Evolutionary conservation across 352 stramenopile genomes (phyloP), one percentile per base, ranked within the genome.

Genomic region (Globisporangium alternatum): DNA sequence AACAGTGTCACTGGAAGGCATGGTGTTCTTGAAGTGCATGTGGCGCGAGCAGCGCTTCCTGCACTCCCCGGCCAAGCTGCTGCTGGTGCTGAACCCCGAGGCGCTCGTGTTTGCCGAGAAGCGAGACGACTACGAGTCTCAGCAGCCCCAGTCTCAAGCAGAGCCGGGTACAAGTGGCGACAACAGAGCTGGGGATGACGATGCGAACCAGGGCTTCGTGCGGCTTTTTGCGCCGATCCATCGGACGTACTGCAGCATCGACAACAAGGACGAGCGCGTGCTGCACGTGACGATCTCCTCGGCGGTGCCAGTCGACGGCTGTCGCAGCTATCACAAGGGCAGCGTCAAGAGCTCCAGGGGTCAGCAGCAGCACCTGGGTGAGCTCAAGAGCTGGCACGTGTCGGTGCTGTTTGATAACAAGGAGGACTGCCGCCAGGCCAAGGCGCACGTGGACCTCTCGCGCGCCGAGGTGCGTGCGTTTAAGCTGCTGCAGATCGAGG

Each of bases 21-120:
- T 93, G 81, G 84, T 91, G 2, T 80, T 75, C 22, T 70, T 93
- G 3, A 76, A 72, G 37, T 93, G 84, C 60, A 79, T 87, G 22
- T 93, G 83, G 72, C 77, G 84, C n/a, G 84, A 93, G 55, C 84
- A 93, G 57, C 82, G 84, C 5, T 93, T 93, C 57, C 35, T 91
- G 51, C 69, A 84, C 21, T 78, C 78, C 12, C 80, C 84, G 0
- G 80, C 81, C 3, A 78, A 67, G 53, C 55, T 93, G 8, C 59
- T 87, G 25, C 81, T 93, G 81, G 72, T 89, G 56, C 66, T 93
- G 28, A 93, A 93, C 71, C 78, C 81, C 1, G 84, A 93, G 60
- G 82, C 77, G n/a, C 76, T 89, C 33, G 80, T 79, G 31, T 72
- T 93, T 30, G 77, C 88, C 13, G 83, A 93, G 68, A 78, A 69